Base-by-base conservation (phyloP, 1,284 basidiomycete genomes). In the Trichosporon sp. region DNA sequence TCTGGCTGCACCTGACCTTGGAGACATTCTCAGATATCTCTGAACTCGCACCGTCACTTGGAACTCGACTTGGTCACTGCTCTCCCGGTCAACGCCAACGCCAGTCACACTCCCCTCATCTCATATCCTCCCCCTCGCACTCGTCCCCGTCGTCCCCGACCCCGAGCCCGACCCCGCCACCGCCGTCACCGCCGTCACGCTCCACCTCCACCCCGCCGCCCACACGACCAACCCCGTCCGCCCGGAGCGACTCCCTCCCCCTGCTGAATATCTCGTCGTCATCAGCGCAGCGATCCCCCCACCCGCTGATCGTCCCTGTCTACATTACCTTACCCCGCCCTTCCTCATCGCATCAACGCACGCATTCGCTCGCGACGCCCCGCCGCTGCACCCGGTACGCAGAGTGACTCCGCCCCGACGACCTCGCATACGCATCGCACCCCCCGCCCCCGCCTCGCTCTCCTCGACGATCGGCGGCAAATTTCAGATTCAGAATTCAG, bases 251-350 rank as follows among this genome's bases (percentile, higher is more conserved):
- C 27, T 21, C 7, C 15, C 44, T n/a, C 18, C 44, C 44, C n/a
- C n/a, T n/a, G n/a, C n/a, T n/a, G n/a, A n/a, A n/a, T n/a, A 51
- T 51, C n/a, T 21, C 34, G 8, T 21, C 53, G 53, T 58, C 53
- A 58, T 58, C 56, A 31, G 18, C 44, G 44, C 44, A 51, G 56
- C 56, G 56, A 60, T 60, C 56, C 56, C 47, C 56, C 56, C 56
- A 60, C 56, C 56, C 56, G 56, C 56, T n/a, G 56, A 31, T 60
- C 29, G 29, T 60, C 56, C 56, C 56, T 60, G 56, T 60, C 27
- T 32, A 60, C 56, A 60, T 60, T 60, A 60, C 56, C 29, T 60
- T 31, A 60, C 29, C 56, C 56, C 56, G 56, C 56, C 56, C 27
- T n/a, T 29, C 27, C 51, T 25, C 51, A 31, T 31, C 53, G 25